phyloP scores from a whole-genome alignment of 139 green algal species.

The Chara braunii region DNA sequence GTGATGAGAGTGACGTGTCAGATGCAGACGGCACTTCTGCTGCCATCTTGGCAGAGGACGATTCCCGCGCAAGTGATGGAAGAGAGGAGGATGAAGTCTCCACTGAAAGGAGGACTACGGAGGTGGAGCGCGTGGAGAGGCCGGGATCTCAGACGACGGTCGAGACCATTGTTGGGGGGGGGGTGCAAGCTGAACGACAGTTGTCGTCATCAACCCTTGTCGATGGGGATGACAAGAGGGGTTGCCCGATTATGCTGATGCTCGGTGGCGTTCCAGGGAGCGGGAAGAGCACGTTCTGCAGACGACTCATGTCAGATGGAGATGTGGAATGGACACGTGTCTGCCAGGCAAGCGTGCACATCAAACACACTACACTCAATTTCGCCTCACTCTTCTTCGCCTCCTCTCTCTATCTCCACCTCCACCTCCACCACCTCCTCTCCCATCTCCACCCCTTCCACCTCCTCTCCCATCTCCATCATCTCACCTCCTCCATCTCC shows the following conservation, averaged over 20 bases:
- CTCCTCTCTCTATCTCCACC: too few relatives aligned
- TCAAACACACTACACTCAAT: slow-evolving; percentile 14
- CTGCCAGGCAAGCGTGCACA: slow-evolving; percentile 48
- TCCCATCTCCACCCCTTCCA: not conserved
- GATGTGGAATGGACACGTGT: slow-evolving; percentile 39
- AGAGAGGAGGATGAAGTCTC: too few relatives aligned
- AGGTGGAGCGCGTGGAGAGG: not conserved
- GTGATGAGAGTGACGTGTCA: too few relatives aligned
- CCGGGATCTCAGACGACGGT: not conserved
- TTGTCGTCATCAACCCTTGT: not conserved
- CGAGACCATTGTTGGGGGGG: not conserved
- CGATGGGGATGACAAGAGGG: not conserved
- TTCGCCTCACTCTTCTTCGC: slow-evolving; percentile 8
- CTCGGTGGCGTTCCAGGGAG: slow-evolving; percentile 31
- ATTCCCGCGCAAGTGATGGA: too few relatives aligned
- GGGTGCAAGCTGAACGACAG: not conserved
- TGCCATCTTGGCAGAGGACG: too few relatives aligned
- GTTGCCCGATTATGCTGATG: slow-evolving; percentile 13
- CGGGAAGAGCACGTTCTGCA: slow-evolving; percentile 64
- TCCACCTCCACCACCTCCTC: slow-evolving; percentile 3
- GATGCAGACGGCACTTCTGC: too few relatives aligned
- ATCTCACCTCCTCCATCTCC: not conserved
- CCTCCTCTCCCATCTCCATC: not conserved
- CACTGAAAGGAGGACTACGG: too few relatives aligned
- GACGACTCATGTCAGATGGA: slow-evolving; percentile 22